These are phyloP conservation scores for Xylaria sp. DNA, from an alignment of 2,329 filamentous ascomycete genomes.

Conservation along the genomic window DNA sequence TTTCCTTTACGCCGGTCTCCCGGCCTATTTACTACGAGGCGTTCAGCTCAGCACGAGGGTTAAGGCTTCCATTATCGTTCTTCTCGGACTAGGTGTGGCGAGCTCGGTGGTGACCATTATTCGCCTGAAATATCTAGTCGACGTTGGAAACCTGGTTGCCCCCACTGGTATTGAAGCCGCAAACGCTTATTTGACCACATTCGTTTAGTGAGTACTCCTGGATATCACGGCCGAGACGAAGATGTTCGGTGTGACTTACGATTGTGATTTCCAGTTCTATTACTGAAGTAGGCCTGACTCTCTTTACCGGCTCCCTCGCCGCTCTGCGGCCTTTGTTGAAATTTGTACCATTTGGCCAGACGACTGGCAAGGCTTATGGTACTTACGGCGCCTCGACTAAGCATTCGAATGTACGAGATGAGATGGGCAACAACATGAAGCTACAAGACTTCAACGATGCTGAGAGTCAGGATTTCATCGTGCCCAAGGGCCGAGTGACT, in stretches of 20 bases:
- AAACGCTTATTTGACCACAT: constrained; percentile 30
- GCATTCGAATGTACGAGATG: constrained; percentile 20
- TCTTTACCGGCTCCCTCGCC: constrained; percentile 29
- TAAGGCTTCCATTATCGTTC: constrained; percentile 27
- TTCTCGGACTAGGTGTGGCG: constrained; percentile 29
- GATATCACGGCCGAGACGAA: neutral
- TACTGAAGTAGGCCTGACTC: constrained; percentile 28
- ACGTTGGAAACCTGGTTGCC: constrained; percentile 21
- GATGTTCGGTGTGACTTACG: constrained; percentile 10
- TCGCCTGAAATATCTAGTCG: constrained; percentile 29
- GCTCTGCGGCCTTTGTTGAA: constrained; percentile 30
- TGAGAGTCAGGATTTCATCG: constrained; percentile 31
- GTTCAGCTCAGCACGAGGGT: constrained; percentile 27
- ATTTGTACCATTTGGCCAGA: constrained; percentile 27
- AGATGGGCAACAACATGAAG: constrained; percentile 32
- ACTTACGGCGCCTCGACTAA: constrained; percentile 25
- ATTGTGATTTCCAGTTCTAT: constrained; percentile 21
- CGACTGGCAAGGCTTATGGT: constrained; percentile 22
- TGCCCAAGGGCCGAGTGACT: constrained; percentile 28
- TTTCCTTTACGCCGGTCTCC: constrained; percentile 27
- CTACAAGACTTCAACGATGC: constrained; percentile 30
- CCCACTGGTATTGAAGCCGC: constrained; percentile 29
- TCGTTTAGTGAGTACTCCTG: constrained; percentile 30
- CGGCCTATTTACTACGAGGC: constrained; percentile 22
- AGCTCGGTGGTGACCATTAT: constrained; percentile 31